phyloP scores from a whole-genome alignment of 2,329 filamentous ascomycete species.

The Fusarium heterosporum region DNA sequence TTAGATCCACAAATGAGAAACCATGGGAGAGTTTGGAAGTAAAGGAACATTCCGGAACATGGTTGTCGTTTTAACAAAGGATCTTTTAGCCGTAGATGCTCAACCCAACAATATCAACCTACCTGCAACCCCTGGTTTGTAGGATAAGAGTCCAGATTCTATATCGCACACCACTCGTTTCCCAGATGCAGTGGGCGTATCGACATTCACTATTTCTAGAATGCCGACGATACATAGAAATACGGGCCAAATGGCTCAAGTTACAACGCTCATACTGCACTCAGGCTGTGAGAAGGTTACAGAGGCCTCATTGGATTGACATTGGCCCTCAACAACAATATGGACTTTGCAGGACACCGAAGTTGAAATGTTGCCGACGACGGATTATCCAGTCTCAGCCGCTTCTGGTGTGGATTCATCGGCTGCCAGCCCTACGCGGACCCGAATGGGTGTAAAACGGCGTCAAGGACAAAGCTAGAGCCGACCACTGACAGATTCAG shows the following conservation, averaged over 20 bases:
- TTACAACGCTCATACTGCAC: not conserved
- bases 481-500: slow-evolving; percentile 5
- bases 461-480: not conserved
- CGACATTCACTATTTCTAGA: too few relatives aligned
- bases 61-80: not conserved
- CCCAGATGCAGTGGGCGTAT: too few relatives aligned
- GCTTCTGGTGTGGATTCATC: slow-evolving; percentile 29
- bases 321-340: not conserved
- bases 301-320: not conserved
- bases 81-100: too few relatives aligned
- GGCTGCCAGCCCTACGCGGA: slow-evolving; percentile 34
- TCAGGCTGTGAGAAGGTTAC: not conserved
- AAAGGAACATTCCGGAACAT: slow-evolving; percentile 22
- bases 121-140: too few relatives aligned
- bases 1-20: not conserved
- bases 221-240: too few relatives aligned
- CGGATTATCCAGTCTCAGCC: slow-evolving; percentile 35
- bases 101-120: too few relatives aligned
- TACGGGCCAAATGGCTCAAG: not conserved
- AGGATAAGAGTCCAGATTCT: too few relatives aligned
- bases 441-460: slow-evolving; percentile 5
- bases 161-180: too few relatives aligned
- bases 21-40: not conserved
- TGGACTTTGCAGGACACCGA: slow-evolving; percentile 5
- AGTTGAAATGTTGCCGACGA: slow-evolving; percentile 14